Conservation (phyloP, 805 yeast species). For the Wickerhamiella brachini region DNA sequence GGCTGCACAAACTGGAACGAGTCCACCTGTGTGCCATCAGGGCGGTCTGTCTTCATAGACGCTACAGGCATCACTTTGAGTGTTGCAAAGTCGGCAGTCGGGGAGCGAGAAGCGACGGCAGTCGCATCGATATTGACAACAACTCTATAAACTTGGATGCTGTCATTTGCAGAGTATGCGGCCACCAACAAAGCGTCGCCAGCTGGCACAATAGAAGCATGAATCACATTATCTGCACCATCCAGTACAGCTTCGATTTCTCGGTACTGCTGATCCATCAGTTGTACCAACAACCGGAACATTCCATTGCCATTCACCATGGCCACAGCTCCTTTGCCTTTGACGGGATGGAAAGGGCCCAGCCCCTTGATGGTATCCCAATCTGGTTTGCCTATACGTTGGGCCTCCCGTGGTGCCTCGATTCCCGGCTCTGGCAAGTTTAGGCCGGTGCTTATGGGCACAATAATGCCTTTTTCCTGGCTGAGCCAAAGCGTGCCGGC, state of each 20-base stretch:
- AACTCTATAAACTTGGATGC: slow-evolving; percentile 18
- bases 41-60: slow-evolving; percentile 1
- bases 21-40: slow-evolving; percentile 1
- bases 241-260: slow-evolving; percentile 17
- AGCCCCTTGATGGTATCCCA: slow-evolving; percentile 34
- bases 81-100: slow-evolving; percentile 2
- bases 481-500: slow-evolving; percentile 60
- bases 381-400: slow-evolving; percentile 21
- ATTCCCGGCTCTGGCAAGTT: not conserved
- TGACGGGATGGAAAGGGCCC: slow-evolving; percentile 55
- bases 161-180: slow-evolving; percentile 15
- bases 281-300: slow-evolving; percentile 45
- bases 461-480: slow-evolving; percentile 45
- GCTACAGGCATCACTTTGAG: slow-evolving; percentile 2
- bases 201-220: slow-evolving; percentile 17
- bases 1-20: slow-evolving; percentile 5
- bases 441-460: slow-evolving; percentile 4
- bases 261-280: slow-evolving; percentile 13
- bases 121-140: slow-evolving; percentile 19
- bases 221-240: slow-evolving; percentile 16
- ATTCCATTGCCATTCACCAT: slow-evolving; percentile 52
- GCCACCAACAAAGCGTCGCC: slow-evolving; percentile 21
- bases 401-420: slow-evolving; percentile 4
- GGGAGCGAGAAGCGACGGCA: not conserved
- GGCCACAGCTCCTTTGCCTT: slow-evolving; percentile 56